Percentiles rank a stretch among this genome's conserved stretches.
Conservation (phyloP, 495 filamentous ascomycete species). For the Xanthoparmelia taractica region DNA sequence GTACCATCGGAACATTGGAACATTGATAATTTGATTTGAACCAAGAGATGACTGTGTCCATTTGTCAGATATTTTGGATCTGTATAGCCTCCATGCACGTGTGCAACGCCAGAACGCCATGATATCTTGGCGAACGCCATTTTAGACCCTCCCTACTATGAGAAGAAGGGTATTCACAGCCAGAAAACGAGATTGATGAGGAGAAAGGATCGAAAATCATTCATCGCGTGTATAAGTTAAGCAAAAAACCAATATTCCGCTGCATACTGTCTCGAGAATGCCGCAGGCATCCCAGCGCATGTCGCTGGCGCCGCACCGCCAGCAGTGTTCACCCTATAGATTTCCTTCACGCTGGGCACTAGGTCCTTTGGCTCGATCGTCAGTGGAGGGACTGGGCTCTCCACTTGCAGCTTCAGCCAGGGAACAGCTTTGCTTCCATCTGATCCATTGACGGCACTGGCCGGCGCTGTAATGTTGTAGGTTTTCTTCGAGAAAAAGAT, state of each 20-base stretch:
- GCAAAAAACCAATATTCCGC: conserved; percentile 61
- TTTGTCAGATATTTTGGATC: not conserved
- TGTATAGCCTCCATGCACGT: not conserved
- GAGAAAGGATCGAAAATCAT: not conserved
- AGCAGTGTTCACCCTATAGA: conserved; percentile 81
- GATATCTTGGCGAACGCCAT: not conserved
- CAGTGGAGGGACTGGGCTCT: conserved; percentile 26
- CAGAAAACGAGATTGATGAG: not conserved
- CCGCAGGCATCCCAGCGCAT: conserved; percentile 50
- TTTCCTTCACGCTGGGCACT: conserved; percentile 52
- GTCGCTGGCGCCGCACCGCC: conserved; percentile 70
- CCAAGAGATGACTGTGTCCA: not conserved
- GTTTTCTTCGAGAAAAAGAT: conserved; percentile 56
- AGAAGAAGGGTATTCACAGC: conserved; percentile 4
- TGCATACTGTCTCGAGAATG: conserved; percentile 71
- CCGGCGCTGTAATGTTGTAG: conserved; percentile 50
- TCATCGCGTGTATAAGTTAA: conserved; percentile 4
- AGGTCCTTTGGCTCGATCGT: conserved; percentile 36
- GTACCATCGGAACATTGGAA: not conserved
- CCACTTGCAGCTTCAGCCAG: conserved; percentile 53
- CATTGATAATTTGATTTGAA: not conserved
- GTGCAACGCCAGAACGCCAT: not conserved
- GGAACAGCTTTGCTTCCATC: conserved; percentile 57
- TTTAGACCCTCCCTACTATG: conserved; percentile 9
- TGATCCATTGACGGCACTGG: conserved; percentile 43